phyloP scores from a whole-genome alignment of 441 rosid species.

The Pelargonium fulgidum region DNA sequence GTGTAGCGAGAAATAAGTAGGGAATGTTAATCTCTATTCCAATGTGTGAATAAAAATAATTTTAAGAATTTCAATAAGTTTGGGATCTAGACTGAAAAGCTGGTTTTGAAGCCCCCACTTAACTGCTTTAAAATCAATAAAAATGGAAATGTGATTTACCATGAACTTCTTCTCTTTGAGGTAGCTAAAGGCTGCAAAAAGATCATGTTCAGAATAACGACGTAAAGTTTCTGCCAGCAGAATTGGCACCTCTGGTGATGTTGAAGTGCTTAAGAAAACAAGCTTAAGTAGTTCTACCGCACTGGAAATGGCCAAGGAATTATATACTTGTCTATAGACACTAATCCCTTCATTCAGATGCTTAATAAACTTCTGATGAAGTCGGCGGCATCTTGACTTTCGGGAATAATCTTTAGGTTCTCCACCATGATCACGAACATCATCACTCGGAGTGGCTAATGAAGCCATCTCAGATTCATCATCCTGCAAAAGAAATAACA shows the following conservation, averaged over 20 bases:
- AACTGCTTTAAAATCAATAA: constrained; percentile 16
- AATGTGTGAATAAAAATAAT: neutral
- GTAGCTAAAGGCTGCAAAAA: constrained; percentile 92
- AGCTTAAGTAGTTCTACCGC: constrained; percentile 93
- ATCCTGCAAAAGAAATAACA: constrained; percentile 32
- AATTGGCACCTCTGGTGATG: constrained; percentile 57
- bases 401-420: constrained; percentile 35
- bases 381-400: constrained; percentile 41
- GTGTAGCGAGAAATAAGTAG: neutral
- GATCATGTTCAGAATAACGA: constrained; percentile 89
- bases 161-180: constrained; percentile 79
- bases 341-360: constrained; percentile 48
- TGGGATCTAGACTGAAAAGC: neutral
- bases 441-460: constrained; percentile 27
- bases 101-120: neutral
- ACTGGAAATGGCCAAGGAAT: constrained; percentile 83
- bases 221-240: constrained; percentile 69
- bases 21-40: constrained; percentile 2
- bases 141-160: constrained; percentile 39
- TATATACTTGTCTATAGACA: constrained; percentile 42
- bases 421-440: constrained; percentile 22
- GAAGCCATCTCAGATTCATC: constrained; percentile 44
- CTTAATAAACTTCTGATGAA: constrained; percentile 52
- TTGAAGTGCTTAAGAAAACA: constrained; percentile 77
- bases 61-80: neutral